phyloP scores from a whole-genome alignment of 441 rosid genomes.

The Bruguiera hainesii region DNA sequence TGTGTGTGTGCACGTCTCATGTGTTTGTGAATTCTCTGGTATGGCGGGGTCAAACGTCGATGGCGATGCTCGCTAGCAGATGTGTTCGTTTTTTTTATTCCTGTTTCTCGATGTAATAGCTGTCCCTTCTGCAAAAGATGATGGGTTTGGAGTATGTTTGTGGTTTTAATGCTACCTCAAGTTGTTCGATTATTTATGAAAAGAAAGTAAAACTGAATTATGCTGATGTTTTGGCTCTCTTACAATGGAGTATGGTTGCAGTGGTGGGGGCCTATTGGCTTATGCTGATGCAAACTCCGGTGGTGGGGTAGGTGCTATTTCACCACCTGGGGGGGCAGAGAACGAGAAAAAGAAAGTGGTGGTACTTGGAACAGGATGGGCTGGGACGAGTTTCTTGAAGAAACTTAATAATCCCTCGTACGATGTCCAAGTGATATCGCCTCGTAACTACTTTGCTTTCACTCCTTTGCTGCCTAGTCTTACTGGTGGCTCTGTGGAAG shows the following conservation, averaged over 20 bases:
- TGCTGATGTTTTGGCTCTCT: neutral
- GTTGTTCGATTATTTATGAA: neutral
- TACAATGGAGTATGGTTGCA: slow-evolving; percentile 17
- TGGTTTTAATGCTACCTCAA: too few relatives aligned
- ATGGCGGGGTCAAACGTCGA: too few relatives aligned
- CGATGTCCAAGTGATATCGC: slow-evolving; percentile 78
- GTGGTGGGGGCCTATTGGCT: slow-evolving; percentile 61
- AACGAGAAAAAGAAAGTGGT: slow-evolving; percentile 65
- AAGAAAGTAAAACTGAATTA: neutral
- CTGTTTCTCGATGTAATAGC: too few relatives aligned
- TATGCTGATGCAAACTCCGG: slow-evolving; percentile 25
- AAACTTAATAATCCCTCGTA: slow-evolving; percentile 51
- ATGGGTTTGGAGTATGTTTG: too few relatives aligned
- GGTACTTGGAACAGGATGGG: slow-evolving; percentile 92
- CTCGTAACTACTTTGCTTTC: slow-evolving; percentile 92
- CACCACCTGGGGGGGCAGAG: neutral
- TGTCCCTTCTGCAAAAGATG: too few relatives aligned
- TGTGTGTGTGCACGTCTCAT: too few relatives aligned
- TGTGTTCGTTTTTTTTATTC: too few relatives aligned
- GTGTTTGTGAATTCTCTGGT: too few relatives aligned
- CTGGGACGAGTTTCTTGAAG: slow-evolving; percentile 78
- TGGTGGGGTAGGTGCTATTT: neutral
- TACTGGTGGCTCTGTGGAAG: slow-evolving; percentile 86
- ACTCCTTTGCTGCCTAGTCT: slow-evolving; percentile 89
- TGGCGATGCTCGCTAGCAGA: too few relatives aligned